Conservation (phyloP, 257 asterid genomes). For the Misopates orontium region DNA sequence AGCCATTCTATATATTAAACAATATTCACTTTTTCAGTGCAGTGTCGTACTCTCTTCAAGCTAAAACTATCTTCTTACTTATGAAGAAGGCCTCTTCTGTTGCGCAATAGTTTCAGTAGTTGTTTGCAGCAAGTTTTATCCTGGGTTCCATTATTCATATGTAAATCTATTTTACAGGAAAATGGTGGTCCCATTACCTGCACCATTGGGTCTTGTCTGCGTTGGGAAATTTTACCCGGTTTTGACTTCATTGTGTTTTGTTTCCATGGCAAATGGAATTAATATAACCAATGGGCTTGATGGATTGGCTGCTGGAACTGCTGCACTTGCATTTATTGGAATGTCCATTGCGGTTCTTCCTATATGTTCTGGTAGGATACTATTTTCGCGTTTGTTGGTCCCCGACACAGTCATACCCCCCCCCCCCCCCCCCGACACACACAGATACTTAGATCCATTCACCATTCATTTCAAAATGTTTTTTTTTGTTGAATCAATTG, state of each 20-base stretch:
- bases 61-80: no score
- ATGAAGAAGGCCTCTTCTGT: no score
- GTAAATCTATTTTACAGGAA: conserved; percentile 53
- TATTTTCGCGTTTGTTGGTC: conserved; percentile 3
- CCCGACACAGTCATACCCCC: neutral
- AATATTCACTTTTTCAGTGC: no score
- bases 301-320: conserved; percentile 92
- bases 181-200: conserved; percentile 87
- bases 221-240: conserved; percentile 62
- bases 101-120: no score
- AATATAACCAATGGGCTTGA: conserved; percentile 79
- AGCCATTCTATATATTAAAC: neutral
- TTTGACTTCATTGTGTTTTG: conserved; percentile 63
- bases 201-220: conserved; percentile 76
- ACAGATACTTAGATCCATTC: neutral
- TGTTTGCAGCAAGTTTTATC: neutral
- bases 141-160: conserved; percentile 20
- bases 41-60: no score
- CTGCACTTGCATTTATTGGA: conserved; percentile 80
- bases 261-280: conserved; percentile 78
- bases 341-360: conserved; percentile 96
- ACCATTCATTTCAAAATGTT: no score
- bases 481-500: no score
- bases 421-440: no score
- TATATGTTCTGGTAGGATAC: conserved; percentile 72